Evolutionary conservation across 202 grass and related monocot genomes (phyloP), one percentile per base, ranked within the genome.

Genomic region (Zizania palustris): DNA sequence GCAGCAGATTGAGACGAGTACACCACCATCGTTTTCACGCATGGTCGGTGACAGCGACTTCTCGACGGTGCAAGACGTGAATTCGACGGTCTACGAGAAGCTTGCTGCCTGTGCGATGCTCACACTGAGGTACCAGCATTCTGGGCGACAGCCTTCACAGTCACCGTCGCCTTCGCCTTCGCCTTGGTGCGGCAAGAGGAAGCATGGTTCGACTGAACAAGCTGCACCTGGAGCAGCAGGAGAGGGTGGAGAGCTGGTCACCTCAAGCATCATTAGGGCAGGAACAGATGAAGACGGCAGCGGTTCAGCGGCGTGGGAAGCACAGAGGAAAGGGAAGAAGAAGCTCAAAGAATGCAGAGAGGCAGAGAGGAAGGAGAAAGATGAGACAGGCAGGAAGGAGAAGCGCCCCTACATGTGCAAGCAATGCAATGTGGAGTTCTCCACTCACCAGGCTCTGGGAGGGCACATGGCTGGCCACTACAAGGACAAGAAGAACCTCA

Each of bases 381-480:
- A 36, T n/a, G 55, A 5, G 66, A 6, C 18, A 4, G 34, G 40
- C 42, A 56, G 21, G 0, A 84, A 57, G 70, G 70, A 57, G 64
- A 84, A 69, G 76, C 63, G 57, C 7, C 63, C 64, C 1, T 84
- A 88, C 41, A 18, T n/a, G 18, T 84, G 81, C 86, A 88, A 84
- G 71, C 58, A 76, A 5, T 84, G 86, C 81, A 22, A 22, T 9
- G 41, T 33, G 16, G 81, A 76, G 51, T 85, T 85, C 67, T 4
- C 65, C 8, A 85, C 82, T 0, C 71, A 80, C 22, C 85, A 92
- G 76, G 89, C 85, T 14, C 37, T 85, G 14, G 89, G 82, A 1
- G 89, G 89, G 22, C 89, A 92, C 6, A 76, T 75, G 41, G 75
- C 79, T 9, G 72, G 59, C 1, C 79, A 88, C 53, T 78, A 83